Base-by-base conservation (phyloP, 2,329 filamentous ascomycete genomes). In the Hypomyces perniciosus region DNA sequence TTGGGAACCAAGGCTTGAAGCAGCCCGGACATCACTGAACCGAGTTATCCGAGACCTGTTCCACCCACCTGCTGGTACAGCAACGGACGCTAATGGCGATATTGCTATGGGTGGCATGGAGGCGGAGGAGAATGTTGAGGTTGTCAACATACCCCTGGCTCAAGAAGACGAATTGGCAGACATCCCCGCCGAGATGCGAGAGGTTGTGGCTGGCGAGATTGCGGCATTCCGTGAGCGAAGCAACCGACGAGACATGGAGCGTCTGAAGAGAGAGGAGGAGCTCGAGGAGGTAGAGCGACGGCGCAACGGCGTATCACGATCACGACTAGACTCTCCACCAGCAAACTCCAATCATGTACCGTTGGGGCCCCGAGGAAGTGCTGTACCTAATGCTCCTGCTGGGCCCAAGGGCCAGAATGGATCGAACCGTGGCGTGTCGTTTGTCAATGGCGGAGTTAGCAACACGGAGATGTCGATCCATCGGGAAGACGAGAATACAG, bases 171-270 rank as follows among this genome's bases (percentile, higher is more conserved):
- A 99, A 63, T 76, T 99, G 30, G 86, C 91, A 20, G 93, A 99
- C 62, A 96, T 99, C 44, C 93, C 93, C 0, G 86, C 89, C 1
- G 93, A 97, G 65, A 95, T 96, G 90, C 85, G 93, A 27, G 93
- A 95, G 65, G 91, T 90, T 0, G 93, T 99, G 12, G 89, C 93
- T 0, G 86, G 86, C 51, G 95, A 99, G 66, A 99, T 99, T 61
- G 85, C 90, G 0, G 88, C 91, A 0, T 99, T 99, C 74, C 81
- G 93, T 57, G 93, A 99, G 58, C 81, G 92, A 20, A 96, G 92
- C 59, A 96, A 84, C 53, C 83, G 87, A 54, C 80, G 92, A 37
- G 93, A 99, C 64, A 73, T 95, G 63, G 93, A 99, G 68, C 86
- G 93, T 4, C 72, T 96, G 34, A 84, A 85, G 62, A 79, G 86